A percentile compares a stretch with the other conserved stretches of the same genome.
Evolutionary conservation across 2,329 filamentous ascomycete genomes (phyloP).

Genomic region (Mycosphaerella arachidis): DNA sequence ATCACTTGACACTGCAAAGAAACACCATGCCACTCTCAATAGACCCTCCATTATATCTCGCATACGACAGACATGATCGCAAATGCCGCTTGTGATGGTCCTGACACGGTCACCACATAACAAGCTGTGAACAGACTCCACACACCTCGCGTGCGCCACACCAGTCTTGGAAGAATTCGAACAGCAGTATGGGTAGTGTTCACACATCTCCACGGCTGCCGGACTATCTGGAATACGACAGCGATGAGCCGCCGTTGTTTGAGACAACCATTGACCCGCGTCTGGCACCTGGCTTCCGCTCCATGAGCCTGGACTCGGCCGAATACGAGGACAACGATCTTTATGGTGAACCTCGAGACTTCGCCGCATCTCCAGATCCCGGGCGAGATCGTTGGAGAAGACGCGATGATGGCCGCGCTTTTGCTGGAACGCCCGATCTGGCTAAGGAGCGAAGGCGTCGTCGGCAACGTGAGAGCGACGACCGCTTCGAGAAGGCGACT

Average conservation of each 20-base stretch:
- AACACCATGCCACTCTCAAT: background rate
- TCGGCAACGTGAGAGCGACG: constrained; percentile 19
- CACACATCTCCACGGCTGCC: background rate
- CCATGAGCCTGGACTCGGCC: constrained; percentile 15
- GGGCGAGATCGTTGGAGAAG: background rate
- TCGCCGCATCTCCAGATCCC: background rate
- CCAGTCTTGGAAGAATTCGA: background rate
- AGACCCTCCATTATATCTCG: background rate
- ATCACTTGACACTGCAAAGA: background rate
- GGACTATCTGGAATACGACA: background rate
- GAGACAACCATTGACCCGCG: background rate
- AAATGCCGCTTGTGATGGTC: no score
- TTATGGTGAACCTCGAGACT: background rate
- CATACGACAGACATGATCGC: no score
- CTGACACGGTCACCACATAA: no score
- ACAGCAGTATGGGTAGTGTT: background rate
- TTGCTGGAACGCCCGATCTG: constrained; percentile 22
- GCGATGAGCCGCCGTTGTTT: background rate
- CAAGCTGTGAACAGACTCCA: no score
- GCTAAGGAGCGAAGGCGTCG: constrained; percentile 14
- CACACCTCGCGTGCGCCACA: background rate
- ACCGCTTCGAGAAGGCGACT: constrained; percentile 13
- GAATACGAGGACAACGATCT: constrained; percentile 17
- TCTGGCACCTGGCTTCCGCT: constrained; percentile 17
- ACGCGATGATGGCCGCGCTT: constrained; percentile 19